phyloP scores from a whole-genome alignment of 1,284 basidiomycete species.

The Leucoagaricus sp. region DNA sequence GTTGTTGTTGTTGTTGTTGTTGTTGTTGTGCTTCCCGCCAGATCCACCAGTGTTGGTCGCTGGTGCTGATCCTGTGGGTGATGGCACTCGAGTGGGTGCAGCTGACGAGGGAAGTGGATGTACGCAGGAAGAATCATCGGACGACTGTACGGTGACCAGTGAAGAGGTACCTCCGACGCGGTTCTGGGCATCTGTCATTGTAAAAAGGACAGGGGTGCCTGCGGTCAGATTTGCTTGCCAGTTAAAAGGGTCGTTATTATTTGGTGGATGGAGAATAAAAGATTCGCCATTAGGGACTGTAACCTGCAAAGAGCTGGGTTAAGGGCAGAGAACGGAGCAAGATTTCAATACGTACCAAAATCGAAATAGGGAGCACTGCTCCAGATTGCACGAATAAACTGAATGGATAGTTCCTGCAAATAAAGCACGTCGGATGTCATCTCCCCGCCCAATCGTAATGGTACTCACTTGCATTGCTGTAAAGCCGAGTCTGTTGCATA shows the following conservation, averaged over 20 bases:
- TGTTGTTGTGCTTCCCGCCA: neutral
- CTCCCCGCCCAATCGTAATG: neutral
- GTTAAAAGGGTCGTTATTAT: conserved; percentile 19
- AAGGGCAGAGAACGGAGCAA: neutral
- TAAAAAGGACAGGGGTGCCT: conserved; percentile 25
- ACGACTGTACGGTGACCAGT: conserved; percentile 20
- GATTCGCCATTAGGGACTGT: conserved; percentile 24
- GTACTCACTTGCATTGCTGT: conserved; percentile 27
- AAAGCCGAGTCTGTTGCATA: conserved; percentile 23
- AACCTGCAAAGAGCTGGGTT: conserved; percentile 16
- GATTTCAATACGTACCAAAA: conserved; percentile 21
- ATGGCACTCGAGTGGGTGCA: conserved; percentile 3
- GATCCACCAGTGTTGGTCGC: neutral
- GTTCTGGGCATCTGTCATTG: conserved; percentile 23
- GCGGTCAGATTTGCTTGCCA: conserved; percentile 26
- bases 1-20: neutral
- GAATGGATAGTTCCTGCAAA: conserved; percentile 24
- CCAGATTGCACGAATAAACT: conserved; percentile 19
- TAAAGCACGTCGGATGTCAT: neutral
- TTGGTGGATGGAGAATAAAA: conserved; percentile 22
- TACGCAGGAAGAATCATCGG: conserved; percentile 22
- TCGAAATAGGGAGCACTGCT: conserved; percentile 24
- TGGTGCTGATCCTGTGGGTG: conserved; percentile 1
- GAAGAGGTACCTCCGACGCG: conserved; percentile 25
- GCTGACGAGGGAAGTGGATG: conserved; percentile 11